These are phyloP conservation scores for Lasiosphaeris hirsuta DNA, from an alignment of 495 filamentous ascomycete genomes.

Conservation along the genomic window DNA sequence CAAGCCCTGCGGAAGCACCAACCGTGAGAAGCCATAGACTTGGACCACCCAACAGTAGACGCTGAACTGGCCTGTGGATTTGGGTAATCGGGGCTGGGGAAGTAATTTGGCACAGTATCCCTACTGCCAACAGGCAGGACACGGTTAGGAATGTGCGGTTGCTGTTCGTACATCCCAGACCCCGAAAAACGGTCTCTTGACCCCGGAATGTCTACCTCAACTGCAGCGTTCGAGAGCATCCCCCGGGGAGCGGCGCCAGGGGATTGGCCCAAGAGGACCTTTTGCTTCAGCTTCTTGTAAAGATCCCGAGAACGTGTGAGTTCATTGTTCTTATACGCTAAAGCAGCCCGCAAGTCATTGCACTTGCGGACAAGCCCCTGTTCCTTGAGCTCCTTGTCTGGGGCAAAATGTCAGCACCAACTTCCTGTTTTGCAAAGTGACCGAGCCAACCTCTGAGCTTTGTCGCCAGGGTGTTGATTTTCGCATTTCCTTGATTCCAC, in stretches of 20 bases:
- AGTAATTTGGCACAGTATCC: background rate
- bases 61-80: background rate
- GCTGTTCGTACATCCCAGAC: background rate
- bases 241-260: constrained; percentile 63
- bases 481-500: constrained; percentile 75
- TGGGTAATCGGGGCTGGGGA: background rate
- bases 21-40: background rate
- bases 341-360: constrained; percentile 65
- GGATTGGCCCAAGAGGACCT: constrained; percentile 64
- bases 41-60: background rate
- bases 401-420: background rate
- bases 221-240: background rate
- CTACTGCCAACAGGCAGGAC: background rate
- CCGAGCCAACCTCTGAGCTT: constrained; percentile 35
- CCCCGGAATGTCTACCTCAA: too few species aligned
- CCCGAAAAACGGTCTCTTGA: background rate
- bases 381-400: constrained; percentile 64
- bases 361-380: constrained; percentile 71
- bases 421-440: background rate
- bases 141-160: background rate
- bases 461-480: constrained; percentile 66
- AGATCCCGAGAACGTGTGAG: constrained; percentile 77
- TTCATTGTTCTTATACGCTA: constrained; percentile 70
- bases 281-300: constrained; percentile 77
- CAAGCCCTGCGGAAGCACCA: background rate